Conservation (phyloP, 805 yeast genomes). For the Myxozyma neglecta region DNA sequence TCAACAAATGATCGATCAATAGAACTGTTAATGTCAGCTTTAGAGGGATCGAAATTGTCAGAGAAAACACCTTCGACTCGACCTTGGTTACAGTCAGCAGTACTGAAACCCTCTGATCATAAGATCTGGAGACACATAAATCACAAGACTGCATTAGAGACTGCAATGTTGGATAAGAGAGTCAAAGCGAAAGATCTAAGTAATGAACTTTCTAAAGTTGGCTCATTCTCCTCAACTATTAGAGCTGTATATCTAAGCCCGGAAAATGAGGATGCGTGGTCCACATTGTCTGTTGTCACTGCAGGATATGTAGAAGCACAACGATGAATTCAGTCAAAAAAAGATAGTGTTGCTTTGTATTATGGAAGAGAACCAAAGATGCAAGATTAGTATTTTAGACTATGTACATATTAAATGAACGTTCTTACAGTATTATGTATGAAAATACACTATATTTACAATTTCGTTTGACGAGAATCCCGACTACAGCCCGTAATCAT, state of each 20-base stretch:
- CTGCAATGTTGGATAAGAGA: conserved; percentile 54
- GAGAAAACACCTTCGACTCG: conserved; percentile 32
- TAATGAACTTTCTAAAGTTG: conserved; percentile 48
- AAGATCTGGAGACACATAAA: conserved; percentile 70
- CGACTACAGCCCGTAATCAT: conserved; percentile 11
- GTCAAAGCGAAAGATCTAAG: conserved; percentile 55
- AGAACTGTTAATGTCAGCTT: conserved; percentile 27
- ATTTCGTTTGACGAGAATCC: too few relatives aligned
- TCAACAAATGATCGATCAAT: conserved; percentile 7
- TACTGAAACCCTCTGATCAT: conserved; percentile 70
- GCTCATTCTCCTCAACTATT: conserved; percentile 57
- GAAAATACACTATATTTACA: too few relatives aligned
- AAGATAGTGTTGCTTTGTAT: too few relatives aligned
- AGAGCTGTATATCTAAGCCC: conserved; percentile 69
- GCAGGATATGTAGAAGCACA: not conserved
- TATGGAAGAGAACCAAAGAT: too few relatives aligned
- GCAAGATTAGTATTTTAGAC: too few relatives aligned
- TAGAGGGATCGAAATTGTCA: conserved; percentile 27
- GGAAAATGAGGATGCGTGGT: conserved; percentile 45
- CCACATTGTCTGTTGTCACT: not conserved
- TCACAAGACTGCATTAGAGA: conserved; percentile 54
- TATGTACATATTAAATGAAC: too few relatives aligned
- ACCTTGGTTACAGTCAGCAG: conserved; percentile 68
- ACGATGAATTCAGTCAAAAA: too few relatives aligned
- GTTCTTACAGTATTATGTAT: too few relatives aligned